These are phyloP conservation scores for Endogone sp. DNA, from an alignment of 192 early-diverging fungal genomes.

Conservation along the genomic window DNA sequence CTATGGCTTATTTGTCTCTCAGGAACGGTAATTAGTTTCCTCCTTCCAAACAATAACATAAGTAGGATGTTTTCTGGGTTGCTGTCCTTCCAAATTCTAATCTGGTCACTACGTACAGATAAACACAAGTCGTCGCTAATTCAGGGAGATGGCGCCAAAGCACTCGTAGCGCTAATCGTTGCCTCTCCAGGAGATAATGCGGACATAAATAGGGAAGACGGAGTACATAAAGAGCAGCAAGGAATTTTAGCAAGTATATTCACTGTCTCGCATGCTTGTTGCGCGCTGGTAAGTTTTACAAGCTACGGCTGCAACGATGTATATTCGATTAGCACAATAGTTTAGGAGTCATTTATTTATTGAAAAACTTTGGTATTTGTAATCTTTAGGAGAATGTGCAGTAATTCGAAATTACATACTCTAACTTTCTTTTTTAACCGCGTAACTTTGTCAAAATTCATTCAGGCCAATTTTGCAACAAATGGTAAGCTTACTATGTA, in stretches of 20 bases:
- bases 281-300: slow-evolving; percentile 35
- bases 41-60: too few relatives aligned
- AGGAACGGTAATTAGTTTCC: too few relatives aligned
- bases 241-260: slow-evolving; percentile 11
- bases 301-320: neutral
- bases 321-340: neutral
- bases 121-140: slow-evolving; percentile 34
- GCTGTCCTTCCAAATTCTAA: slow-evolving; percentile 4
- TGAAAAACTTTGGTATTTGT: too few relatives aligned
- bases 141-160: slow-evolving; percentile 20
- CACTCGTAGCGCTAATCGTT: slow-evolving; percentile 15
- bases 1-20: slow-evolving; percentile 51
- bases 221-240: too few relatives aligned
- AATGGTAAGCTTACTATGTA: slow-evolving; percentile 31
- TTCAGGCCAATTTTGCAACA: slow-evolving; percentile 52
- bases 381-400: too few relatives aligned
- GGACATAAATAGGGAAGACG: neutral
- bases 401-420: too few relatives aligned
- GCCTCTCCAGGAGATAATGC: slow-evolving; percentile 4
- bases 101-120: slow-evolving; percentile 12
- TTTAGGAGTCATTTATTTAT: too few relatives aligned
- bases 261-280: slow-evolving; percentile 47
- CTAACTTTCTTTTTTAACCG: neutral
- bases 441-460: neutral
- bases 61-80: too few relatives aligned